Evolutionary conservation across 495 filamentous ascomycete genomes (phyloP), one percentile per base, ranked within the genome.

Genomic region (Chaetomium fimeti): DNA sequence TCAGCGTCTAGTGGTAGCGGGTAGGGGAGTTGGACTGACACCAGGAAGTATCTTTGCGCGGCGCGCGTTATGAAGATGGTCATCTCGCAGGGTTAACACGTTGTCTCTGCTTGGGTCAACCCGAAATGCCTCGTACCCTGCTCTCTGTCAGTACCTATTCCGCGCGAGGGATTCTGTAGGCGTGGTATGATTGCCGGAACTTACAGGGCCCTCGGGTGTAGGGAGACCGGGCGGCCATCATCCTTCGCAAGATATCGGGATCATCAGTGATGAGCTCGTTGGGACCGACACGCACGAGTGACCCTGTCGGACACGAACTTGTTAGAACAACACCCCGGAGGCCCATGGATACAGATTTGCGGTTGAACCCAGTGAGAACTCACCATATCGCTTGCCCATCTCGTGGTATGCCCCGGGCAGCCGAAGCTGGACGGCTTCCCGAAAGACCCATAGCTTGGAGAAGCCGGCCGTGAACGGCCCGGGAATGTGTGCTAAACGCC

Each of bases 261-360:
- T 49, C 68, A 51, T 72, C 69, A 5, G 75, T 79, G 47, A 79
- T 64, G 36, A 83, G 69, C 20, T 72, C 69, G 48, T 78, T 71
- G 12, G 78, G 81, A 0, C 71, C 77, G 47, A 83, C 70, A 29
- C 80, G 72, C 9, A 49, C 45, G 20, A 49, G 45, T n/a, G 45
- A 49, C 8, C 45, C 45, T 49, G 8, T 62, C 18, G 45, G 18
- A 11, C n/a, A n/a, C 8, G 2, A 18, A 49, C 8, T 11, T 20
- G 18, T 49, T 49, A 49, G 45, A 47, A 9, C 45, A 11, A 22
- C 15, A 49, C 45, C 24, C 45, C 2, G 20, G 11, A 49, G 6
- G 8, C 1, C 32, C 32, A 9, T 9, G 8, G 8, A 5, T n/a
- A 49, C n/a, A 2, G 24, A 49, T 18, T 43, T 18, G 40, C 13